These are phyloP conservation scores for Fusarium cyanostomum DNA, from an alignment of 2,329 filamentous ascomycete genomes.

Conservation along the genomic window DNA sequence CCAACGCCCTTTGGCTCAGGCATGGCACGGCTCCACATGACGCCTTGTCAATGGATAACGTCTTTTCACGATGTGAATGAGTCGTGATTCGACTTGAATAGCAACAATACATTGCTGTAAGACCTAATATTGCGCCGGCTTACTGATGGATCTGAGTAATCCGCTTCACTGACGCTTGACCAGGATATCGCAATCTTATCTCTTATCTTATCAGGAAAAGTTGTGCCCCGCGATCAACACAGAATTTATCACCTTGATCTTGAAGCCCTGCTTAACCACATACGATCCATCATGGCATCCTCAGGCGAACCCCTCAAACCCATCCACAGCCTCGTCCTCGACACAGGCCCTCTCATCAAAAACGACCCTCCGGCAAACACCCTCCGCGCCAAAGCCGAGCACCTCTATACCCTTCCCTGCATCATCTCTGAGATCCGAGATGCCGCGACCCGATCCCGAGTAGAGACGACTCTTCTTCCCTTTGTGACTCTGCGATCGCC, in stretches of 20 bases:
- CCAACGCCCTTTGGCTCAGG: neutral
- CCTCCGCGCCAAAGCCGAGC: constrained; percentile 78
- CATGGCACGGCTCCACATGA: neutral
- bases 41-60: neutral
- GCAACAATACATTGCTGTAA: neutral
- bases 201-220: constrained; percentile 36
- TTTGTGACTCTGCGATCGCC: constrained; percentile 84
- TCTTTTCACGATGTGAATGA: neutral
- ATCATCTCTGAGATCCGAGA: constrained; percentile 92
- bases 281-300: constrained; percentile 35
- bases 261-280: constrained; percentile 3
- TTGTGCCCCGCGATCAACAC: constrained; percentile 41
- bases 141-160: neutral
- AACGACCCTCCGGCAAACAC: constrained; percentile 89
- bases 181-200: no score
- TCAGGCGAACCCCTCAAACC: constrained; percentile 61
- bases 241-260: constrained; percentile 35
- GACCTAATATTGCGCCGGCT: neutral
- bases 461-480: constrained; percentile 85
- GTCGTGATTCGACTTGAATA: neutral
- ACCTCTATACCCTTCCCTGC: constrained; percentile 83
- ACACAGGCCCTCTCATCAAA: constrained; percentile 92
- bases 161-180: no score
- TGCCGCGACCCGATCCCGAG: constrained; percentile 77
- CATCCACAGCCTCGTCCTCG: constrained; percentile 85